Percentiles rank a stretch among this genome's conserved stretches.
These are phyloP conservation scores for Penicillium frequentans DNA, from an alignment of 2,329 filamentous ascomycete genomes.

Conservation along the genomic window DNA sequence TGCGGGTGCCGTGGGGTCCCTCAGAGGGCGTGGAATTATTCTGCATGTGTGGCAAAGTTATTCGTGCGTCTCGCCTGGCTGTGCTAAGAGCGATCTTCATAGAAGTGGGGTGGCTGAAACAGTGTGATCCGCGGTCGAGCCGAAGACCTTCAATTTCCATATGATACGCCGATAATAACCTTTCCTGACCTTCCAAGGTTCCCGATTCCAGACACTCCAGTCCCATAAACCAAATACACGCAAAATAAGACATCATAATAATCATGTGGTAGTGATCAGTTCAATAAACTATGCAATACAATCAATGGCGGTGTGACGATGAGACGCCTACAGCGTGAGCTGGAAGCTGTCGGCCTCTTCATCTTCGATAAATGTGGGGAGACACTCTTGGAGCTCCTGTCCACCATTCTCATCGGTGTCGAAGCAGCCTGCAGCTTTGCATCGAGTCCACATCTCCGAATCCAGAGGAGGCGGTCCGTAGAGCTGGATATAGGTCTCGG, in stretches of 20 bases:
- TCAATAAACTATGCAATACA: background rate
- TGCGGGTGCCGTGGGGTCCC: background rate
- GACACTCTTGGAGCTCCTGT: slow-evolving; percentile 27
- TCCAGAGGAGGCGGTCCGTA: slow-evolving; percentile 44
- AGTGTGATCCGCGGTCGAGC: slow-evolving; percentile 22
- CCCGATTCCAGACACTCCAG: slow-evolving; percentile 8
- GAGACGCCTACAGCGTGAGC: slow-evolving; percentile 34
- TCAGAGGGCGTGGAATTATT: background rate
- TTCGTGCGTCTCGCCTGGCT: slow-evolving; percentile 18
- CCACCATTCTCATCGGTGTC: slow-evolving; percentile 26
- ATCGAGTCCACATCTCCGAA: slow-evolving; percentile 45
- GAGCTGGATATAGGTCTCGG: slow-evolving; percentile 44
- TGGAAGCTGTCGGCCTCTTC: slow-evolving; percentile 43
- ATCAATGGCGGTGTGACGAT: background rate
- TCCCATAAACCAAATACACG: slow-evolving; percentile 11
- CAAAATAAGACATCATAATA: background rate
- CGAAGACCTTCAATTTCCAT: slow-evolving; percentile 17
- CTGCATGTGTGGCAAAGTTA: background rate
- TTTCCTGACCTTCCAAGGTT: slow-evolving; percentile 4
- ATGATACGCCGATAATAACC: slow-evolving; percentile 17
- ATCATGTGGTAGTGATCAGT: background rate
- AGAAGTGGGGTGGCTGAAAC: slow-evolving; percentile 27
- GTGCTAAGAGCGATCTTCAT: slow-evolving; percentile 17
- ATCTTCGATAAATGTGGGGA: slow-evolving; percentile 38
- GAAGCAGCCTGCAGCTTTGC: slow-evolving; percentile 41